Evolutionary conservation across 768 basidiomycete species (phyloP), one percentile per base, ranked within the genome.

Genomic region (Leccinum subgranulosum): DNA sequence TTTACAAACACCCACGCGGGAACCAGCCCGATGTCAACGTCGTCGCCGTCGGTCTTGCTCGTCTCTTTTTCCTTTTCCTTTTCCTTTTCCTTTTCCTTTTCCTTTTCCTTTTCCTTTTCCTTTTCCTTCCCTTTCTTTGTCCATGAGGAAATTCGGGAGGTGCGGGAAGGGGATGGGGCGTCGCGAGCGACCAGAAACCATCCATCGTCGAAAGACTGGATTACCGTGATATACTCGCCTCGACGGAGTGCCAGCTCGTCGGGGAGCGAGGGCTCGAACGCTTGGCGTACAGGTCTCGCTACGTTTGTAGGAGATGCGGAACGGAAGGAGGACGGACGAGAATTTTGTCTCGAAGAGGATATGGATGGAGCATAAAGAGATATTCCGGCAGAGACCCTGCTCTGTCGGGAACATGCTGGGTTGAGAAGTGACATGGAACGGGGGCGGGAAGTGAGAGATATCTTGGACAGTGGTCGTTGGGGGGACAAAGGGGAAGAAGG

Each of bases 1-100:
- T 83, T 84, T 60, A 83, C 55, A 78, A 92, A 90, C 66, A 82
- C 85, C 88, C 89, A 92, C 6, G 86, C 83, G 11, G 90, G 90
- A 3, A 90, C 82, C 31, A 86, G 79, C 39, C 90, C 90, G 17
- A 90, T 69, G 66, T 90, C 88, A 34, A 85, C 74, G 43, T 81
- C 76, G 19, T 73, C 74, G 66, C 69, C 47, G 57, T 54, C 23
- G 19, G 41, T 58, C 31, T 51, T 60, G 33, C 69, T 45, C 58
- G 9, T 8, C 36, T 36, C 36, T 9, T 39, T 39, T n/a, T 39
- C 39, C 39, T 39, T 39, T n/a, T 39, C 36, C 36, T 39, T 39
- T 39, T 34, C 33, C 33, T 34, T 34, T 15, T n/a, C 36, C 3
- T 39, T 39, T n/a, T 39, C n/a, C n/a, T n/a, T n/a, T n/a, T n/a